These are phyloP conservation scores for Kodamaea lidongshanica DNA, from an alignment of 805 yeast species.

Conservation along the genomic window DNA sequence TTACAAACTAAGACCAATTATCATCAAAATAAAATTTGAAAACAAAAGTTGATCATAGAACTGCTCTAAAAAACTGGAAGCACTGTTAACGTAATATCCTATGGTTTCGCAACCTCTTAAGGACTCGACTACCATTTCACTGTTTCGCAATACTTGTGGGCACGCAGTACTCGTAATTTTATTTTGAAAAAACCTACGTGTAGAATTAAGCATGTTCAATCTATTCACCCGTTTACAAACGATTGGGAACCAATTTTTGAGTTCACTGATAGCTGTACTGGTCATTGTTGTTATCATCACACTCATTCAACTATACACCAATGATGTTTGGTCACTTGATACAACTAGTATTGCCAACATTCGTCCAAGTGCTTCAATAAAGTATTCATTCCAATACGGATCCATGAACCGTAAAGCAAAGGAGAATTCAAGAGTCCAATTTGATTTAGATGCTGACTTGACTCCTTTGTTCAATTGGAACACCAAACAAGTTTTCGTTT, in stretches of 20 bases:
- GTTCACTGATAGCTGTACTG: constrained; percentile 44
- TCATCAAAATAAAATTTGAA: too few species aligned
- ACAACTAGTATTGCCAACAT: constrained; percentile 33
- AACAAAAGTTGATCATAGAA: too few species aligned
- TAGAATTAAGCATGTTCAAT: constrained; percentile 28
- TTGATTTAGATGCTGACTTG: constrained; percentile 72
- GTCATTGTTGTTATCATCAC: constrained; percentile 45
- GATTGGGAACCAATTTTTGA: constrained; percentile 47
- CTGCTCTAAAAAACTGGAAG: too few species aligned
- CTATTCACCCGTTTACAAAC: constrained; percentile 37
- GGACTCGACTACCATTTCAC: too few species aligned
- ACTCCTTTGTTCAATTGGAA: constrained; percentile 89
- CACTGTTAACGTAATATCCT: too few species aligned
- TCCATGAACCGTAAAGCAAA: constrained; percentile 59
- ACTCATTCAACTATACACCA: constrained; percentile 40
- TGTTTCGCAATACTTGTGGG: too few species aligned
- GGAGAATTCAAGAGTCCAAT: constrained; percentile 65
- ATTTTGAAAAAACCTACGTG: constrained; percentile 1
- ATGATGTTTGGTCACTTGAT: constrained; percentile 40
- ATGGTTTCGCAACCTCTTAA: too few species aligned
- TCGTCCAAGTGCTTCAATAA: constrained; percentile 37
- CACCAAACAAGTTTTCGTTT: constrained; percentile 92
- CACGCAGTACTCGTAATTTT: too few species aligned
- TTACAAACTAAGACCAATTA: too few species aligned
- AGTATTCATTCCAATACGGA: constrained; percentile 60